Conservation (phyloP, 1,284 basidiomycete species). For the Ceratobasidium sp. region DNA sequence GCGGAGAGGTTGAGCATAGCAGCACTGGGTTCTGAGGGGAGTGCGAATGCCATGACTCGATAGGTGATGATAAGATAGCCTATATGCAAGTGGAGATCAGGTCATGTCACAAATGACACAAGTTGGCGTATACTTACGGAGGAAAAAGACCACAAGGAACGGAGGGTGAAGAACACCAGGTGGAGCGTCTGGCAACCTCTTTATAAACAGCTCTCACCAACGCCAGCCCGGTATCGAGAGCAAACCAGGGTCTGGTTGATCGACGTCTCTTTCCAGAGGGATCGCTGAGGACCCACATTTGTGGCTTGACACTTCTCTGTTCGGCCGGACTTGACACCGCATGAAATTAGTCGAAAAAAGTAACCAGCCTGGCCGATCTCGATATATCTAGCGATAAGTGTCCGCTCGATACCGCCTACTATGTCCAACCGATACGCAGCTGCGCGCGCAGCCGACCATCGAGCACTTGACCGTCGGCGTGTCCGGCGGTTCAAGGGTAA, state of each 20-base stretch:
- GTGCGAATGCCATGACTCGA: conserved; percentile 1
- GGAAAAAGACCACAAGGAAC: background rate
- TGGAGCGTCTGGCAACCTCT: background rate
- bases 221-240: background rate
- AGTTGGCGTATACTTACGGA: background rate
- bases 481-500: background rate
- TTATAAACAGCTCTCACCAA: background rate
- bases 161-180: background rate
- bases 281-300: background rate
- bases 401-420: background rate
- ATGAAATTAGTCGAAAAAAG: conserved; percentile 18
- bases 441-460: background rate
- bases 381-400: background rate
- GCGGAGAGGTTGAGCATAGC: conserved; percentile 33
- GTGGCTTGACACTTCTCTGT: background rate
- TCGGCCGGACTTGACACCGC: background rate
- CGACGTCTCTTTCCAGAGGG: background rate
- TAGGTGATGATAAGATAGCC: background rate
- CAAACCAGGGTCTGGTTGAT: background rate
- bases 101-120: background rate
- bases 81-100: background rate
- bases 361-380: background rate
- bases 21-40: conserved; percentile 24
- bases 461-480: background rate
- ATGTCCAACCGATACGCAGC: background rate